phyloP scores from a whole-genome alignment of 148 eudicot species.

The Amaranthus hypochondriacus region DNA sequence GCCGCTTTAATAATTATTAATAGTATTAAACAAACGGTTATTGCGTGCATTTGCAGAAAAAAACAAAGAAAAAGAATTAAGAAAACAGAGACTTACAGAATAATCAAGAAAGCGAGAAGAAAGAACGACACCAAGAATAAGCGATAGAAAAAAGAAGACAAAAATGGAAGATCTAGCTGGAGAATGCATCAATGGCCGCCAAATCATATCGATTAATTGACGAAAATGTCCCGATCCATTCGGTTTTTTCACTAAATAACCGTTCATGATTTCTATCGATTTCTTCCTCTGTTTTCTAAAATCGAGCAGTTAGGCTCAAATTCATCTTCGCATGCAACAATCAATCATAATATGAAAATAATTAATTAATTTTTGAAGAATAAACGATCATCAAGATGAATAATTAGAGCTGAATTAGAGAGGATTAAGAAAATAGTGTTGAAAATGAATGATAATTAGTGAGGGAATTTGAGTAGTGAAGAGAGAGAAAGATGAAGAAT shows the following conservation, averaged over 20 bases:
- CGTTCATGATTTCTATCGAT: constrained; percentile 4
- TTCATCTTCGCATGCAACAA: background rate
- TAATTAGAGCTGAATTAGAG: background rate
- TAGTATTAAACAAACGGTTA: background rate
- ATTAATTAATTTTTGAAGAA: background rate
- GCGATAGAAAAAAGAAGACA: constrained; percentile 32
- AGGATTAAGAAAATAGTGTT: background rate
- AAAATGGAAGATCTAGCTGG: constrained; percentile 34
- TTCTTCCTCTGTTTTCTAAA: background rate
- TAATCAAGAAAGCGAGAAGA: constrained; percentile 38
- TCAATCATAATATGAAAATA: background rate
- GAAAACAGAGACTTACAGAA: constrained; percentile 22
- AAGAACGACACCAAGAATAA: constrained; percentile 38
- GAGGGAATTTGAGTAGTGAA: background rate
- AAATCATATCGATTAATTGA: constrained; percentile 13
- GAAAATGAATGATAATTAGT: background rate
- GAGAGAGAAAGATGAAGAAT: background rate
- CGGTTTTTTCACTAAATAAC: constrained; percentile 20
- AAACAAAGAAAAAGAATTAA: background rate
- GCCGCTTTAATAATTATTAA: background rate
- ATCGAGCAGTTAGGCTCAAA: background rate
- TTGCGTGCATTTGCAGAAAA: background rate
- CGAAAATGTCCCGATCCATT: constrained; percentile 15
- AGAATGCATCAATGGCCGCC: constrained; percentile 23
- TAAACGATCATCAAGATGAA: background rate